These are phyloP conservation scores for Yarrowia divulgata DNA, from an alignment of 805 yeast genomes.

Conservation along the genomic window DNA sequence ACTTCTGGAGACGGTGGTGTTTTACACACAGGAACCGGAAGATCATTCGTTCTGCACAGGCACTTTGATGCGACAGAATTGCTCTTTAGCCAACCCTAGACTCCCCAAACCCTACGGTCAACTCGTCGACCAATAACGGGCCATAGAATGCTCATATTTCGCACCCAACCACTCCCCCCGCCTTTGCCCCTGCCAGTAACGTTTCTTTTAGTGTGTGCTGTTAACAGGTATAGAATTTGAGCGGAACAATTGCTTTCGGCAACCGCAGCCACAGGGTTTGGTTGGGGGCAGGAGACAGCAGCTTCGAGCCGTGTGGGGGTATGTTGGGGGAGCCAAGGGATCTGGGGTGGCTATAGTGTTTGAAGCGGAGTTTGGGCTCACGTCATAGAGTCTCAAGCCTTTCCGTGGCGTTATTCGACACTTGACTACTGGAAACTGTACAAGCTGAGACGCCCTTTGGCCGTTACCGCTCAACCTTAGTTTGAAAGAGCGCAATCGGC, in stretches of 20 bases:
- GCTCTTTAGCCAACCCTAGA: no score
- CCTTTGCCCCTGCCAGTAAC: conserved; percentile 2
- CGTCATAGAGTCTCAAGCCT: no score
- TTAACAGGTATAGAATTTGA: neutral
- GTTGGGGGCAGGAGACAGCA: neutral
- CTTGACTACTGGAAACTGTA: no score
- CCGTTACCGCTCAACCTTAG: conserved; percentile 1
- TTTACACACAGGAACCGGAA: no score
- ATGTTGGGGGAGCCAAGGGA: conserved; percentile 3
- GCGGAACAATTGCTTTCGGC: conserved; percentile 10
- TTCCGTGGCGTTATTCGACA: neutral
- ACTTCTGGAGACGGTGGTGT: neutral
- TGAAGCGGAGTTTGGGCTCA: neutral
- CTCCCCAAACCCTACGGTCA: no score
- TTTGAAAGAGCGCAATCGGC: conserved; percentile 20
- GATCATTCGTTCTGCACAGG: no score
- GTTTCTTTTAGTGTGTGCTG: conserved; percentile 1
- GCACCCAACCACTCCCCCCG: neutral
- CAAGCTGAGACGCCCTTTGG: no score
- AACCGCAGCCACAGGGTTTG: conserved; percentile 1
- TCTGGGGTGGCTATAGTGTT: neutral
- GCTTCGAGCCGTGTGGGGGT: conserved; percentile 15
- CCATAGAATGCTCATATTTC: no score
- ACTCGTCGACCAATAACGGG: no score
- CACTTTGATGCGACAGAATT: no score